Conservation (phyloP, 1,284 basidiomycete species). For the Xanthoconium separans region DNA sequence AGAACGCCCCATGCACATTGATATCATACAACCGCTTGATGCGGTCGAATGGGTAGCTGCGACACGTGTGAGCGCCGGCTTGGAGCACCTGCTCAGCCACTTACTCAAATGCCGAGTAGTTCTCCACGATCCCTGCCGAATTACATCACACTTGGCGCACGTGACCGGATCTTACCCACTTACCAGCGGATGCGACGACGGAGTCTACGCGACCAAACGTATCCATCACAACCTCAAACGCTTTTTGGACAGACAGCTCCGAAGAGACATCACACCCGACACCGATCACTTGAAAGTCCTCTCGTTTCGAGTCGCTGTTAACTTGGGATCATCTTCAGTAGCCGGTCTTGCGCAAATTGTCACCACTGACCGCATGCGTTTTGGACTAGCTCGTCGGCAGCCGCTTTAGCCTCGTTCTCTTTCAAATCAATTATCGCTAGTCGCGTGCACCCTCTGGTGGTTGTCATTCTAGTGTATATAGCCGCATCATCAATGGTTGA, state of each 20-base stretch:
- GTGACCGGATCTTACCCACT: conserved; percentile 25
- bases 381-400: conserved; percentile 72
- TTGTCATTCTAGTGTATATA: conserved; percentile 1
- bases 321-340: conserved; percentile 46
- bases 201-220: conserved; percentile 84
- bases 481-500: neutral
- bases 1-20: conserved; percentile 93
- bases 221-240: conserved; percentile 66
- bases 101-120: conserved; percentile 86
- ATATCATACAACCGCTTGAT: conserved; percentile 85
- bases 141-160: neutral
- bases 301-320: conserved; percentile 57
- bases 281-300: conserved; percentile 73
- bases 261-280: conserved; percentile 88
- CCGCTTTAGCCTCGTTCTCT: conserved; percentile 65
- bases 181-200: conserved; percentile 87
- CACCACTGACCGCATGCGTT: conserved; percentile 48
- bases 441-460: conserved; percentile 70
- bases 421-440: conserved; percentile 87
- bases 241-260: conserved; percentile 75
- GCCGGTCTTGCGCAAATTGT: conserved; percentile 12
- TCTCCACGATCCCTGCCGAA: conserved; percentile 79
- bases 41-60: conserved; percentile 80
- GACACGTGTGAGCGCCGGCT: conserved; percentile 5
- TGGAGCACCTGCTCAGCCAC: conserved; percentile 1